Evolutionary conservation across 2,329 filamentous ascomycete species (phyloP), one percentile per base, ranked within the genome.

Genomic region (Didymosphaeria variabile): DNA sequence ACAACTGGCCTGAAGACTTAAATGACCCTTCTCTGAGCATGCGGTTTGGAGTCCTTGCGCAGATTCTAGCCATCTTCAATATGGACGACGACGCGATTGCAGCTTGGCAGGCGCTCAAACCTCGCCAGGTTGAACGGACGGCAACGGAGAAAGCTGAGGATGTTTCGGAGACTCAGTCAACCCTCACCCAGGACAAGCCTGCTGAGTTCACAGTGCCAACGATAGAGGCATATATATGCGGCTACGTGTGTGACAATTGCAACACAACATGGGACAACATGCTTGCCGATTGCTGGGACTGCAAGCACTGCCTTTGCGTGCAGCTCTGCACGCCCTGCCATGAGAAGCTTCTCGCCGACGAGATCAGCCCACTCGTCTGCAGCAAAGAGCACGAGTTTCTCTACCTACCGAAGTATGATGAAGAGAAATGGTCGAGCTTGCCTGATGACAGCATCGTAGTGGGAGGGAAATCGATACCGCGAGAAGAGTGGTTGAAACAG

Each of bases 311-410:
- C 29, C 53, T 59, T 21, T 51, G 47, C 23, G 56, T 59, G 17
- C 63, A 65, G 31, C 54, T 63, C 0, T 65, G 63, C 19, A n/a
- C 52, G 36, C 9, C 3, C 3, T 65, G 63, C 49, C 59, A 65
- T 44, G 10, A 56, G 29, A 63, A 65, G 19, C 49, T 63, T 1
- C 49, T 58, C 12, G 44, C 13, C 7, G 60, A 53, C 19, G 15
- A 44, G 7, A 34, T 56, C 1, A n/a, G 26, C 29, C 58, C 56
- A 9, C 7, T 55, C 10, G 2, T 63, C 13, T 65, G 63, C 44
- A 63, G 53, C 52, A 63, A 63, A 32, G 31, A 54, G 1, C 63
- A 63, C 55, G 44, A 59, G 23, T 31, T 59, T 23, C 55, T 65
- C 19, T 61, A 65, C 31, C 38, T 65, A 19, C 63, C 60, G 0